These are phyloP conservation scores for Pyrenochaeta sp. DNA, from an alignment of 2,329 filamentous ascomycete genomes.

Conservation along the genomic window DNA sequence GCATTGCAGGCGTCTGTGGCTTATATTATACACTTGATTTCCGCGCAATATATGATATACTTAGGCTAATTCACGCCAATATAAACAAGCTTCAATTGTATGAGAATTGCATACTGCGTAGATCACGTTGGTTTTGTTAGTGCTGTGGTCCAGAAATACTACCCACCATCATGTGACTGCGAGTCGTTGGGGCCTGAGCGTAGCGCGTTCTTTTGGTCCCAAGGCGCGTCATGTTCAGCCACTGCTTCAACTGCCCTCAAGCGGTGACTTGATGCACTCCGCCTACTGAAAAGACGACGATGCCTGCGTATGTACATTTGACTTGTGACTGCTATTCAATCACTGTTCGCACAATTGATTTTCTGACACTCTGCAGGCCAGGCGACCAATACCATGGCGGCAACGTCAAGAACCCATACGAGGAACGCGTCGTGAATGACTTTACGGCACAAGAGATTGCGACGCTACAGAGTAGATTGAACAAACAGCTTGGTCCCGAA, in stretches of 20 bases:
- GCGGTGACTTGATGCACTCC: conserved; percentile 34
- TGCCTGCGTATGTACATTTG: conserved; percentile 45
- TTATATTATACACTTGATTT: conserved; percentile 1
- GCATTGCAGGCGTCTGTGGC: conserved; percentile 21
- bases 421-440: conserved; percentile 76
- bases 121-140: conserved; percentile 11
- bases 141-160: conserved; percentile 7
- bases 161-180: conserved; percentile 19
- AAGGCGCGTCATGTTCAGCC: conserved; percentile 43
- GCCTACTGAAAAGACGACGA: conserved; percentile 29
- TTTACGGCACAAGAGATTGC: conserved; percentile 93
- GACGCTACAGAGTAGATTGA: conserved; percentile 82
- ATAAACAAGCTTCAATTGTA: not conserved
- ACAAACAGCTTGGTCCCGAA: conserved; percentile 94
- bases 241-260: conserved; percentile 34
- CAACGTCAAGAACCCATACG: conserved; percentile 76
- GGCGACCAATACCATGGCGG: conserved; percentile 49
- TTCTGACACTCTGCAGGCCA: conserved; percentile 39
- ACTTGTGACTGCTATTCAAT: not conserved
- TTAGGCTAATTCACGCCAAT: not conserved
- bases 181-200: conserved; percentile 14
- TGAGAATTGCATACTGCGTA: not conserved
- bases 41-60: not conserved
- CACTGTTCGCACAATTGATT: not conserved
- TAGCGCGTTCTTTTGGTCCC: conserved; percentile 30